These are phyloP conservation scores for Pharus latifolius DNA, from an alignment of 176 grass and related monocot genomes.

Conservation along the genomic window DNA sequence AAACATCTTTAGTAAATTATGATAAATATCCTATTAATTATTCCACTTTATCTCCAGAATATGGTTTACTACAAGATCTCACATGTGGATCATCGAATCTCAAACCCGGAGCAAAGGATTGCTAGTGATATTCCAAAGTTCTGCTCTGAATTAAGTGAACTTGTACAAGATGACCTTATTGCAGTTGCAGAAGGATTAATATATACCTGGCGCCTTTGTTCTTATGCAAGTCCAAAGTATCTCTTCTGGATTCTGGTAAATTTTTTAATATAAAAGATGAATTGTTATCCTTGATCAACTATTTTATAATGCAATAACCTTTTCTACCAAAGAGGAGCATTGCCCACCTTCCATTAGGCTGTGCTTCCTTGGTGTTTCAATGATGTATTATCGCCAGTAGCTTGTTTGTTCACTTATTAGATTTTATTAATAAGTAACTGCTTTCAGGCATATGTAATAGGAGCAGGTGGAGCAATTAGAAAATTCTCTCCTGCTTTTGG, in stretches of 20 bases:
- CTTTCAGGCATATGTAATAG: constrained; percentile 91
- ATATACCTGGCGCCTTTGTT: constrained; percentile 97
- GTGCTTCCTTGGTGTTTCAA: background rate
- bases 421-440: constrained; percentile 9
- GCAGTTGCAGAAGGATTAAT: constrained; percentile 88
- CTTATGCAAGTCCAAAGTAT: constrained; percentile 99
- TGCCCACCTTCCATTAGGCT: background rate
- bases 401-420: background rate
- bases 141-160: constrained; percentile 91
- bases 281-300: background rate
- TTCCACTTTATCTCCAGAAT: constrained; percentile 54
- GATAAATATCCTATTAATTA: background rate
- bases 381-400: background rate
- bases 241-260: constrained; percentile 97
- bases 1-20: constrained; percentile 12
- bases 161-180: constrained; percentile 91
- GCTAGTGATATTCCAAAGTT: constrained; percentile 97
- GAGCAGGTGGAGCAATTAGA: constrained; percentile 67
- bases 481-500: constrained; percentile 97
- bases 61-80: constrained; percentile 99
- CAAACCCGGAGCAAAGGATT: constrained; percentile 90
- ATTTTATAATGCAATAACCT: background rate
- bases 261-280: background rate
- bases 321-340: background rate
- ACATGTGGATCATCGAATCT: constrained; percentile 80